These are phyloP conservation scores for Eimeria brunetti DNA, from an alignment of 169 alveolate species.

Conservation along the genomic window DNA sequence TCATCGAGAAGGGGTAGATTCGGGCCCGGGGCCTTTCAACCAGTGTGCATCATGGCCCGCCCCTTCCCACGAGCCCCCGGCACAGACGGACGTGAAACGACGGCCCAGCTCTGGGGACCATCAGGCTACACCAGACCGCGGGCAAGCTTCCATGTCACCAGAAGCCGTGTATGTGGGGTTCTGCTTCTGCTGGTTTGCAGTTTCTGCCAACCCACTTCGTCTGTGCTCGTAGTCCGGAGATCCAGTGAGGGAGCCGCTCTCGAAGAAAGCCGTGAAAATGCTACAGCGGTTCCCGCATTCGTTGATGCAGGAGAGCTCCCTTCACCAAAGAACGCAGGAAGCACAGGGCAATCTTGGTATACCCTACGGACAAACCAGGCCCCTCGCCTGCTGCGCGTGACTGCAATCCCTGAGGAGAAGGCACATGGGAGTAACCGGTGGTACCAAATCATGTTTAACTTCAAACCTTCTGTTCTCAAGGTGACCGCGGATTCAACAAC, in stretches of 20 bases:
- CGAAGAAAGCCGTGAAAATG: background rate
- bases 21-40: background rate
- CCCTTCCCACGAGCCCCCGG: background rate
- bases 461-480: constrained; percentile 36
- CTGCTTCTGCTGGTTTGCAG: background rate
- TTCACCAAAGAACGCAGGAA: background rate
- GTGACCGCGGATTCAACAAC: constrained; percentile 29
- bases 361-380: constrained; percentile 48
- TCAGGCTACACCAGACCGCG: background rate
- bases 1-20: background rate
- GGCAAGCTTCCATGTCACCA: background rate
- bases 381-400: constrained; percentile 61
- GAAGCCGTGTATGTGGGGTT: background rate
- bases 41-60: background rate
- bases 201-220: background rate
- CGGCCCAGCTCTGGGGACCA: background rate
- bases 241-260: background rate
- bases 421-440: background rate
- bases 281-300: background rate
- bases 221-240: background rate
- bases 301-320: background rate
- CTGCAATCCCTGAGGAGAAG: constrained; percentile 27
- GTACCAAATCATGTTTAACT: constrained; percentile 28
- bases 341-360: background rate
- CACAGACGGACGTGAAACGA: background rate